Percentiles rank a stretch among this genome's conserved stretches.
These are phyloP conservation scores for Fusarium fujikuroi DNA, from an alignment of 2,329 filamentous ascomycete species.

Conservation along the genomic window DNA sequence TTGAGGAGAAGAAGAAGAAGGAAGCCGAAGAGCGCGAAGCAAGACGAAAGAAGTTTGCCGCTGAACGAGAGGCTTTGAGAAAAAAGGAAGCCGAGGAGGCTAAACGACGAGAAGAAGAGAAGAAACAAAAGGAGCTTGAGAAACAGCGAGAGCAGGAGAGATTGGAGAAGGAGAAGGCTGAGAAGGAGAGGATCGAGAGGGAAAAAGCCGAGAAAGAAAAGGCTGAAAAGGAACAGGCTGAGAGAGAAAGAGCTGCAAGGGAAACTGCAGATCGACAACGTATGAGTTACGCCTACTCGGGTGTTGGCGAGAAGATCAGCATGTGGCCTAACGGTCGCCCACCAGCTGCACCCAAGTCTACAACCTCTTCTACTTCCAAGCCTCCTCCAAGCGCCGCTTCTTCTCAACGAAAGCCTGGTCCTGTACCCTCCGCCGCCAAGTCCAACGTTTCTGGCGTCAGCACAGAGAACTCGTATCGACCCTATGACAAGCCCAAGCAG, in stretches of 20 bases:
- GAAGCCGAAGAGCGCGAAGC: slow-evolving; percentile 54
- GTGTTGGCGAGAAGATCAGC: slow-evolving; percentile 75
- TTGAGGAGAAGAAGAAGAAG: slow-evolving; percentile 47
- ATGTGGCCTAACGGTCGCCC: slow-evolving; percentile 74
- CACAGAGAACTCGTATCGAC: slow-evolving; percentile 78
- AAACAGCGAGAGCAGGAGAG: slow-evolving; percentile 53
- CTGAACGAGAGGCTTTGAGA: slow-evolving; percentile 34
- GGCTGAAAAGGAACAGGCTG: slow-evolving; percentile 44
- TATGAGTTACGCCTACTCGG: slow-evolving; percentile 70
- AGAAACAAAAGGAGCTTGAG: slow-evolving; percentile 55
- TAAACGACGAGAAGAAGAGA: slow-evolving; percentile 33
- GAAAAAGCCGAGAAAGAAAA: slow-evolving; percentile 48
- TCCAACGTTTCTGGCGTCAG: slow-evolving; percentile 68
- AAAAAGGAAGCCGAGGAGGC: slow-evolving; percentile 43
- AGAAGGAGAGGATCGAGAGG: slow-evolving; percentile 27
- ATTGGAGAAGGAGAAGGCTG: slow-evolving; percentile 43
- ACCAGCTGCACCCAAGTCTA: slow-evolving; percentile 46
- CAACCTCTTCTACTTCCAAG: slow-evolving; percentile 36
- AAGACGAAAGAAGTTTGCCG: slow-evolving; percentile 41
- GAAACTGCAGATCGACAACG: slow-evolving; percentile 52
- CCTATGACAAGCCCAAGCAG: slow-evolving; percentile 76
- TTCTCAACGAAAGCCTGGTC: slow-evolving; percentile 51
- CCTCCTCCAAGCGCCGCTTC: slow-evolving; percentile 42
- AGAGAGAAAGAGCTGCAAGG: slow-evolving; percentile 48
- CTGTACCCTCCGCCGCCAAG: slow-evolving; percentile 61